Evolutionary conservation across 441 rosid genomes (phyloP).

Genomic region (Bocquillonia castaneifolia): DNA sequence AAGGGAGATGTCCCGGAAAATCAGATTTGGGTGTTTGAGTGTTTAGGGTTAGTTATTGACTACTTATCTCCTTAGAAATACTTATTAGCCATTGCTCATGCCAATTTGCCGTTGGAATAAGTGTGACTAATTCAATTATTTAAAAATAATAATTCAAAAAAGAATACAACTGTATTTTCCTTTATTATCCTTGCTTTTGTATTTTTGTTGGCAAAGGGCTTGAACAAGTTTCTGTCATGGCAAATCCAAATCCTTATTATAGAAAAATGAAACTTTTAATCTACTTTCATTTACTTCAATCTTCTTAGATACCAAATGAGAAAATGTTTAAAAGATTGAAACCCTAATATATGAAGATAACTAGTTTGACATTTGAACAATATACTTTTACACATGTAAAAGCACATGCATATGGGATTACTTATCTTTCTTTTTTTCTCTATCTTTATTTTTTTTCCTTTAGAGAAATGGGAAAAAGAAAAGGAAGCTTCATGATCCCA

Average conservation of each 20-base stretch:
- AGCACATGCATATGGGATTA: background rate
- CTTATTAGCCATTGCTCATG: too few relatives aligned
- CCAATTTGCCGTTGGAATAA: too few relatives aligned
- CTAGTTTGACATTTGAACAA: constrained; percentile 14
- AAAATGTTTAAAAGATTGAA: constrained; percentile 15
- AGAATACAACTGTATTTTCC: too few relatives aligned
- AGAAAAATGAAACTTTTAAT: background rate
- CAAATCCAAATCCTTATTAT: background rate
- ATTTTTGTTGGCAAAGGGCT: constrained; percentile 9
- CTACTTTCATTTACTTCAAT: constrained; percentile 7
- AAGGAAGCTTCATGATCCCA: constrained; percentile 1
- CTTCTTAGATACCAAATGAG: constrained; percentile 9
- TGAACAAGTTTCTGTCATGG: constrained; percentile 8
- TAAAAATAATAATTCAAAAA: too few relatives aligned
- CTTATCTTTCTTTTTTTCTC: background rate
- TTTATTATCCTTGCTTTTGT: background rate
- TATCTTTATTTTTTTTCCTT: background rate
- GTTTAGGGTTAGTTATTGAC: too few relatives aligned
- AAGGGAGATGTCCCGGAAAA: too few relatives aligned
- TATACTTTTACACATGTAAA: background rate
- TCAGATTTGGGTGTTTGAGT: too few relatives aligned
- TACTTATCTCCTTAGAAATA: too few relatives aligned
- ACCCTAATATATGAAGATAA: constrained; percentile 9
- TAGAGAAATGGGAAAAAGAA: too few relatives aligned
- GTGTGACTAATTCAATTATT: too few relatives aligned